phyloP scores from a whole-genome alignment of 768 basidiomycete genomes.

The Tylopilus felleus region DNA sequence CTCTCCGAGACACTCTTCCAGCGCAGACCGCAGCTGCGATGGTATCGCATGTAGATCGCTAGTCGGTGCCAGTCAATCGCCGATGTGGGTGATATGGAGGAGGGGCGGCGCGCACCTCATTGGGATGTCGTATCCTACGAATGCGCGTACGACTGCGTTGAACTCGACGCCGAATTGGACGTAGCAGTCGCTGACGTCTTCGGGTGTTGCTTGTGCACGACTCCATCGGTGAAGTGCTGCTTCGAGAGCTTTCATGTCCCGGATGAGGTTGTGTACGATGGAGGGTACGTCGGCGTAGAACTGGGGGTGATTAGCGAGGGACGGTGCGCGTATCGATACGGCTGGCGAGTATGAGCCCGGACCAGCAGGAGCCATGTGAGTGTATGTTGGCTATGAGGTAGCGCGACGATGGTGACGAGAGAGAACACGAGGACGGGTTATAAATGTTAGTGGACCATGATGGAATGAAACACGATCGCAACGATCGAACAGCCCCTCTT shows the following conservation, averaged over 20 bases:
- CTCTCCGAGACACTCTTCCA: slow-evolving; percentile 46
- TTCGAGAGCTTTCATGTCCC: slow-evolving; percentile 81
- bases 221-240: slow-evolving; percentile 72
- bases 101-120: slow-evolving; percentile 66
- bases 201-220: slow-evolving; percentile 51
- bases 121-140: slow-evolving; percentile 68
- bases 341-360: neutral
- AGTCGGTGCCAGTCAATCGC: neutral
- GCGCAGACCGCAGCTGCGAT: slow-evolving; percentile 34
- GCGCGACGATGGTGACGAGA: too few species aligned
- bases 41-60: slow-evolving; percentile 43
- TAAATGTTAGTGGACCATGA: neutral
- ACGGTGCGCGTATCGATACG: neutral
- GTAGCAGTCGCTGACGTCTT: slow-evolving; percentile 84
- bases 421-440: neutral
- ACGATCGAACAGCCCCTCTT: neutral
- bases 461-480: neutral
- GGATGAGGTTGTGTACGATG: slow-evolving; percentile 65
- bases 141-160: slow-evolving; percentile 73
- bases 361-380: slow-evolving; percentile 16
- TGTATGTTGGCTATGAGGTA: too few species aligned
- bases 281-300: slow-evolving; percentile 46
- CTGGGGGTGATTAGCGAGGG: neutral
- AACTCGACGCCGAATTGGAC: slow-evolving; percentile 89
- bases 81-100: neutral